Conservation (phyloP, 2,329 filamentous ascomycete genomes). For the Nemania diffusa region DNA sequence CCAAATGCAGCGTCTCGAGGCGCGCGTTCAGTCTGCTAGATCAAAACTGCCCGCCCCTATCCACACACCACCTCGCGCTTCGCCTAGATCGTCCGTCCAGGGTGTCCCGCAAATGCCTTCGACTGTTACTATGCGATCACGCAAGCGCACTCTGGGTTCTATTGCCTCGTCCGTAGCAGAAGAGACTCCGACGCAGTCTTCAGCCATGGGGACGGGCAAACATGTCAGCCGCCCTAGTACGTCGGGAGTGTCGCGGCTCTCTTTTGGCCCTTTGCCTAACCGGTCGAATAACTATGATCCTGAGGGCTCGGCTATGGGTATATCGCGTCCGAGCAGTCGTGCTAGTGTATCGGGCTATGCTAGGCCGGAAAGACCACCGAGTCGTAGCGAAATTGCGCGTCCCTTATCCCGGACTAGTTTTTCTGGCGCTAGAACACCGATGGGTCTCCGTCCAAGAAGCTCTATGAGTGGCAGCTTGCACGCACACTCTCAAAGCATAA, state of each 20-base stretch:
- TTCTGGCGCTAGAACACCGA: constrained; percentile 69
- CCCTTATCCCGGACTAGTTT: constrained; percentile 74
- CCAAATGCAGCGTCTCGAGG: constrained; percentile 96
- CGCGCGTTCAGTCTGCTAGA: constrained; percentile 88
- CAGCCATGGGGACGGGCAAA: constrained; percentile 53
- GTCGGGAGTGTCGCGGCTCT: constrained; percentile 70
- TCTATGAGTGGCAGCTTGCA: constrained; percentile 74
- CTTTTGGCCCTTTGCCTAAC: constrained; percentile 70
- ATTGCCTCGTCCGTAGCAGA: constrained; percentile 61
- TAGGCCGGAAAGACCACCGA: constrained; percentile 62
- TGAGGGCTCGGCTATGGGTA: constrained; percentile 52
- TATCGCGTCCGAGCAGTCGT: constrained; percentile 78
- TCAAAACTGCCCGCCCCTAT: constrained; percentile 89
- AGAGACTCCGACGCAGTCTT: constrained; percentile 64
- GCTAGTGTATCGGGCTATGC: constrained; percentile 64
- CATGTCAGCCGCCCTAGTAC: constrained; percentile 70
- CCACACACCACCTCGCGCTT: constrained; percentile 79
- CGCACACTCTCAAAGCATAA: constrained; percentile 67
- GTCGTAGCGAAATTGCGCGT: constrained; percentile 67
- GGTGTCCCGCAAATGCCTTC: constrained; percentile 60
- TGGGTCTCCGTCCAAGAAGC: constrained; percentile 74
- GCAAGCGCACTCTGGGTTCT: constrained; percentile 73
- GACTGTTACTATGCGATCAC: constrained; percentile 72
- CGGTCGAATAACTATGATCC: constrained; percentile 59
- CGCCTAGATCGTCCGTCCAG: constrained; percentile 69